phyloP scores from a whole-genome alignment of 129 eudicot species.

The Logfia minima region DNA sequence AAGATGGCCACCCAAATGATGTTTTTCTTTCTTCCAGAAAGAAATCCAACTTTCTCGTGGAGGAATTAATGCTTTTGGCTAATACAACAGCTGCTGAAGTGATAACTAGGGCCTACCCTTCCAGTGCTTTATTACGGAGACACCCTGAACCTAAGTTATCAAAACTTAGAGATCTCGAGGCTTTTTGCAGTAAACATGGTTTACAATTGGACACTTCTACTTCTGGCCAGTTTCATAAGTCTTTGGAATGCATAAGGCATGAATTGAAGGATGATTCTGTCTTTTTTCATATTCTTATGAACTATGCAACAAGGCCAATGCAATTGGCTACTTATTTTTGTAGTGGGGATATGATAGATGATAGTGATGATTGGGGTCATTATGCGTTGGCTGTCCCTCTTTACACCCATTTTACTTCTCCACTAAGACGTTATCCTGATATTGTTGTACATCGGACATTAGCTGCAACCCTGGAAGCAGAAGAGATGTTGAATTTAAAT shows the following conservation, averaged over 20 bases:
- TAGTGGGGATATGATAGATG: conserved; percentile 58
- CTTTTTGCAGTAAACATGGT: conserved; percentile 75
- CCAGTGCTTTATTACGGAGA: conserved; percentile 67
- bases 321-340: conserved; percentile 85
- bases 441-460: conserved; percentile 79
- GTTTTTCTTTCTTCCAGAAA: conserved; percentile 39
- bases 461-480: conserved; percentile 80
- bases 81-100: conserved; percentile 90
- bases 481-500: conserved; percentile 32
- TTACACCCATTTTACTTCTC: conserved; percentile 92
- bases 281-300: conserved; percentile 62
- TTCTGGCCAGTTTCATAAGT: conserved; percentile 57
- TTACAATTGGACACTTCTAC: conserved; percentile 59
- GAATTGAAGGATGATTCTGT: conserved; percentile 68
- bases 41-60: conserved; percentile 74
- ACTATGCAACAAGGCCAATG: conserved; percentile 87
- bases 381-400: conserved; percentile 86
- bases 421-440: conserved; percentile 88
- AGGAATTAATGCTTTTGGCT: conserved; percentile 94
- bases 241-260: conserved; percentile 56
- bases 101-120: conserved; percentile 76
- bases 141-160: conserved; percentile 88
- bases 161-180: conserved; percentile 71
- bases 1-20: conserved; percentile 73
- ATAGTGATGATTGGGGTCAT: conserved; percentile 55